Evolutionary conservation across 2,329 filamentous ascomycete species (phyloP), one percentile per base, ranked within the genome.

Genomic region (Penicillium sp.): DNA sequence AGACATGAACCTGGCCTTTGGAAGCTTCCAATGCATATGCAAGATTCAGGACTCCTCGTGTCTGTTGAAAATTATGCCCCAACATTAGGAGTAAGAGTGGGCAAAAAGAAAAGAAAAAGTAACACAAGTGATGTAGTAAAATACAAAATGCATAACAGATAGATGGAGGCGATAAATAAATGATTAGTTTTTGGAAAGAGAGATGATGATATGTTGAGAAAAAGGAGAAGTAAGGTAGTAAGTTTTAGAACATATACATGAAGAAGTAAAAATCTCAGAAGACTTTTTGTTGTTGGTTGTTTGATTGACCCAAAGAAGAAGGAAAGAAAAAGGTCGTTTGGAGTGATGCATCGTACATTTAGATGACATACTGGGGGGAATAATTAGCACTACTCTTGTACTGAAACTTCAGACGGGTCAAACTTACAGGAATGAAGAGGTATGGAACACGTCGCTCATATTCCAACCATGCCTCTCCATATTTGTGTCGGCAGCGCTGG

Each of bases 391-490:
- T 28, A 12, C 14, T 26, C 24, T 46, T 46, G 42, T 18, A 46
- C 23, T 18, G 12, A 47, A 40, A 9, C 35, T 18, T 3, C 5
- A 23, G 11, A 4, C 5, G 2, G 11, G 9, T 30, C 33, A 30
- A 38, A 52, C 79, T 76, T 66, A 81, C 82, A 57, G 90, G 90
- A 76, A 95, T 91, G 71, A 95, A 94, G 55, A 94, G 78, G 71
- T 91, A 93, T 42, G 90, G 90, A 54, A 93, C 89, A 72, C 81
- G 81, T 75, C 80, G 83, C 79, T 90, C 87, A 69, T 95, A 95
- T 78, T 93, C 86, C 47, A 77, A 75, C 90, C 90, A 95, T 12
- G 88, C 85, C 62, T 90, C 86, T 21, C 90, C 90, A 72, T 95
- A 95, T 79, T 90, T 91, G 64, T 79, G 79, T 55, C 83, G 81